Evolutionary conservation across 2,329 filamentous ascomycete genomes (phyloP), one percentile per base, ranked within the genome.

Genomic region (Myriosclerotinia scirpicola): DNA sequence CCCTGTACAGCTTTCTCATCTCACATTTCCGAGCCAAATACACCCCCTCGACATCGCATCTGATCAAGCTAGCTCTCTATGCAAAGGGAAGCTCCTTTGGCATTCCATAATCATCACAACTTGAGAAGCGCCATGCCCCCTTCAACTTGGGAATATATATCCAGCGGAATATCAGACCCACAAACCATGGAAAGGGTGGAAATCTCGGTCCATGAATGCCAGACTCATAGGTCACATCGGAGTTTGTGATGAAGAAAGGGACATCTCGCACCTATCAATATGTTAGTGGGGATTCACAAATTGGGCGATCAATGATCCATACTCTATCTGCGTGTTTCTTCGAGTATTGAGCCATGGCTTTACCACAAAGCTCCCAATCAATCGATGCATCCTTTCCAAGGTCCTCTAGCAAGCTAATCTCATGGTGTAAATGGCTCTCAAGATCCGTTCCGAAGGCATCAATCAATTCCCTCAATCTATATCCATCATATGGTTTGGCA

Each of bases 31-130:
- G 22, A 2, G 5, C 17, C n/a, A 22, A 9, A 42, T 40, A 9
- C 8, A 46, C 9, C 26, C 2, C 5, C 42, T 50, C 20, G 22
- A 48, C 3, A 34, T 6, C 30, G 15, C 20, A 9, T 30, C n/a
- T 7, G 17, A 40, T 3, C 0, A 48, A 38, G 42, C 56, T 60
- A 34, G n/a, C 44, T 22, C 11, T 9, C 74, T 62, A 77, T 11
- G 72, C 78, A 73, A 79, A 79, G 2, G 76, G 77, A 30, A 80
- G 68, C 34, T 78, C 76, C 64, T 74, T 73, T 14, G 75, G 77
- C 42, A 72, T 67, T 26, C 75, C 74, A 38, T 71, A 76, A 9
- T 75, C 72, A 69, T 77, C 76, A 52, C 76, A 78, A 1, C 76
- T 75, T 54, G 77, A 65, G 64, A 79, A 78, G 15, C 73, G 70